A percentile compares a stretch with the other conserved stretches of the same genome.
Conservation (phyloP, 2,329 filamentous ascomycete species). For the Diplodia corticola region DNA sequence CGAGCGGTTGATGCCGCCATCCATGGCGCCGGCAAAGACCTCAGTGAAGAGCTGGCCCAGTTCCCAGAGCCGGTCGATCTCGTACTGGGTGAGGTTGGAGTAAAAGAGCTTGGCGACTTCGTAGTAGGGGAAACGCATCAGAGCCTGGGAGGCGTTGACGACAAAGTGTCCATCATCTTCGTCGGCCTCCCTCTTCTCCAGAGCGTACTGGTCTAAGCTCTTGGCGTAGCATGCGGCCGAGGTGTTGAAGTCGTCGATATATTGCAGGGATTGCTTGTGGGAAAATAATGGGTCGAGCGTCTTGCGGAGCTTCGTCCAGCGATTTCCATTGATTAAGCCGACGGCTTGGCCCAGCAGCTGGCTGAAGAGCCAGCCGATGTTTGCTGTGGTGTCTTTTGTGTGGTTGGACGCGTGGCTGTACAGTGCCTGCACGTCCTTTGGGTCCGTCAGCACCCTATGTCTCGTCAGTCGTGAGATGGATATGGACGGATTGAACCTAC, state of each 20-base stretch:
- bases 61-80: constrained; percentile 19
- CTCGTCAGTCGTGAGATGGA: not conserved
- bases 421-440: constrained; percentile 17
- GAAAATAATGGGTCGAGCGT: constrained; percentile 14
- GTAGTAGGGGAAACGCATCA: constrained; percentile 23
- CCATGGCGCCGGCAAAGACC: not conserved
- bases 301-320: constrained; percentile 16
- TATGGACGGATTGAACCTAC: not conserved
- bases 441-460: not conserved
- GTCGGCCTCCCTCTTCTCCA: not conserved
- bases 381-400: constrained; percentile 8
- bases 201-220: not conserved
- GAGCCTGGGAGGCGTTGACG: constrained; percentile 9
- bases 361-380: constrained; percentile 17
- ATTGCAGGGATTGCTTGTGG: constrained; percentile 1
- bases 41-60: constrained; percentile 17
- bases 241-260: not conserved
- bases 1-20: constrained; percentile 15
- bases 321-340: constrained; percentile 17
- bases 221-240: not conserved
- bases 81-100: not conserved
- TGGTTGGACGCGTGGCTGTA: constrained; percentile 13
- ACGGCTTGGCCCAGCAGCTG: constrained; percentile 16
- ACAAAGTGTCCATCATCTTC: not conserved
- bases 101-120: constrained; percentile 15